These are phyloP conservation scores for Sisymbrium altissimum DNA, from an alignment of 345 rosid species.

Conservation along the genomic window DNA sequence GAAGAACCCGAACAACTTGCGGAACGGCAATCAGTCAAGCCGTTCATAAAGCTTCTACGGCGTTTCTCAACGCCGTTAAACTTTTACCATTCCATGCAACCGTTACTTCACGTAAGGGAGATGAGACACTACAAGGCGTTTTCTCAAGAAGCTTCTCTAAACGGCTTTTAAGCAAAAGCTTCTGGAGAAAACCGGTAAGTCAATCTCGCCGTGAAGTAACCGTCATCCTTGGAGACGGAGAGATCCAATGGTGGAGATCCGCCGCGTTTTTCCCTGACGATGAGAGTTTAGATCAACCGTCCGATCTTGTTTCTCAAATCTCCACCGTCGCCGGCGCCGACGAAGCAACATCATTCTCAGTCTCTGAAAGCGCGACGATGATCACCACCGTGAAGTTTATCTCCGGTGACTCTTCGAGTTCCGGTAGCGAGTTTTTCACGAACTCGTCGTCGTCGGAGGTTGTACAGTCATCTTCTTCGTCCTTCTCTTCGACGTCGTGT, in stretches of 20 bases:
- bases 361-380: neutral
- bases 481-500: slow-evolving; percentile 28
- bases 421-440: slow-evolving; percentile 44
- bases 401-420: slow-evolving; percentile 30
- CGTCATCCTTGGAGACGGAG: neutral
- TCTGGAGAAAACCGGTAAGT: slow-evolving; percentile 46
- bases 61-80: slow-evolving; percentile 62
- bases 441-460: slow-evolving; percentile 32
- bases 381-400: neutral
- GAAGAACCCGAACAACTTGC: slow-evolving; percentile 35
- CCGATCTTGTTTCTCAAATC: slow-evolving; percentile 24
- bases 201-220: slow-evolving; percentile 16
- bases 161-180: slow-evolving; percentile 44
- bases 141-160: slow-evolving; percentile 51
- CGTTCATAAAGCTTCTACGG: slow-evolving; percentile 58
- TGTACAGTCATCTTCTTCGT: slow-evolving; percentile 37
- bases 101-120: slow-evolving; percentile 11
- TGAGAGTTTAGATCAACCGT: slow-evolving; percentile 37
- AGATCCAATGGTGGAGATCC: slow-evolving; percentile 48
- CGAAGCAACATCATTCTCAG: slow-evolving; percentile 12
- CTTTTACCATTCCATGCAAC: slow-evolving; percentile 48
- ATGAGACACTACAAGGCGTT: slow-evolving; percentile 14
- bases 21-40: slow-evolving; percentile 44
- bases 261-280: slow-evolving; percentile 42
- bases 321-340: neutral